phyloP scores from a whole-genome alignment of 306 rosid genomes.

The Arachis stenosperma region DNA sequence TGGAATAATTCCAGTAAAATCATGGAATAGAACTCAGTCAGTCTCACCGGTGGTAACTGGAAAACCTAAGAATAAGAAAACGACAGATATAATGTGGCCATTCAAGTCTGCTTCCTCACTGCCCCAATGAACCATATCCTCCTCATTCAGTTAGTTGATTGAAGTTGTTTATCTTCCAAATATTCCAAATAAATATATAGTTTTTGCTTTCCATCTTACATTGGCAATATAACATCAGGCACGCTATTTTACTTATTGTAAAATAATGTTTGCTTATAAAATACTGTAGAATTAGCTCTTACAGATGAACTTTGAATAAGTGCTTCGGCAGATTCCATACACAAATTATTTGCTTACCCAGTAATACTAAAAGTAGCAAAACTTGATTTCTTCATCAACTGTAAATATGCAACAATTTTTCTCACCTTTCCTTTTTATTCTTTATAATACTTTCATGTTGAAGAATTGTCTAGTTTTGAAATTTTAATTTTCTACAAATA shows the following conservation, averaged over 20 bases:
- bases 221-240: background rate
- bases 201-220: background rate
- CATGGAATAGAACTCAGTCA: background rate
- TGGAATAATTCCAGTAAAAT: too few relatives aligned
- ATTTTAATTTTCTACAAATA: too few relatives aligned
- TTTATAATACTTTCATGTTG: background rate
- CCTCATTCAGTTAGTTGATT: background rate
- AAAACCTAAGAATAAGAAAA: background rate
- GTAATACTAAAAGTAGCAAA: background rate
- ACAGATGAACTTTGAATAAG: background rate
- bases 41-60: background rate
- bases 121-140: background rate
- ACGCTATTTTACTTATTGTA: background rate
- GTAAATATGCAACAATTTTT: constrained; percentile 21
- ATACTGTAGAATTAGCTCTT: background rate
- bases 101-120: too few relatives aligned
- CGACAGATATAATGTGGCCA: background rate
- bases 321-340: background rate
- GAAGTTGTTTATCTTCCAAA: too few relatives aligned
- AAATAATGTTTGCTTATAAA: too few relatives aligned
- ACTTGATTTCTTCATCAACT: constrained; percentile 1
- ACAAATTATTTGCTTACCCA: background rate
- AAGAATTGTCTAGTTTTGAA: background rate
- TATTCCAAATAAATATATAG: too few relatives aligned
- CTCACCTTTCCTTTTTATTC: constrained; percentile 1